These are phyloP conservation scores for Malbranchea cinnamomea DNA, from an alignment of 2,329 filamentous ascomycete species.

Conservation along the genomic window DNA sequence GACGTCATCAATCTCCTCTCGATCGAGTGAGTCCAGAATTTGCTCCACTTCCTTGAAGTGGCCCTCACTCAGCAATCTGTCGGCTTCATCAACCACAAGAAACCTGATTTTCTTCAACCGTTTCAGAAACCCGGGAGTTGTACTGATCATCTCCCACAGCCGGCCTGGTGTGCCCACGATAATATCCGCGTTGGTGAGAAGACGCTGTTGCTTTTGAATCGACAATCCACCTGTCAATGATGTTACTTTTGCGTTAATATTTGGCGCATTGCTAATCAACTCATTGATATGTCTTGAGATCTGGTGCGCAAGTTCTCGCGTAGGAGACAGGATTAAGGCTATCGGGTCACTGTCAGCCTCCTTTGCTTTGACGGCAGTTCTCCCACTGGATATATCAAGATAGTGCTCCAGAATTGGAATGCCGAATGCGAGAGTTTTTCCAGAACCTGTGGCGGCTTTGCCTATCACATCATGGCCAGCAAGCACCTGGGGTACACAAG, in stretches of 20 bases:
- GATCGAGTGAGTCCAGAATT: conserved; percentile 68
- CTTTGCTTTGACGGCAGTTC: conserved; percentile 23
- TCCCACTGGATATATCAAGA: conserved; percentile 34
- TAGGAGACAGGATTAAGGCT: conserved; percentile 77
- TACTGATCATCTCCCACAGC: conserved; percentile 83
- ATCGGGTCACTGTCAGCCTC: conserved; percentile 37
- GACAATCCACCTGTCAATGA: conserved; percentile 86
- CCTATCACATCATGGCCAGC: conserved; percentile 83
- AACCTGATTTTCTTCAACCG: conserved; percentile 63
- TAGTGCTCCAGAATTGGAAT: conserved; percentile 84
- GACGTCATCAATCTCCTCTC: conserved; percentile 36
- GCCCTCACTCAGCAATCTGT: conserved; percentile 77
- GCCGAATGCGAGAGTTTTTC: conserved; percentile 88
- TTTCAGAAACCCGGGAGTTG: conserved; percentile 51
- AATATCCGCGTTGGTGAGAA: conserved; percentile 71
- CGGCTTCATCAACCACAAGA: conserved; percentile 85
- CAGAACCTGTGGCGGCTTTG: conserved; percentile 90
- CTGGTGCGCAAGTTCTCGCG: conserved; percentile 85
- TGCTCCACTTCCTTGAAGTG: conserved; percentile 91
- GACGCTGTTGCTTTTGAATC: conserved; percentile 84
- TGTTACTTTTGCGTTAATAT: conserved; percentile 48
- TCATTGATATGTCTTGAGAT: conserved; percentile 67
- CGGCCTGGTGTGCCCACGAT: conserved; percentile 87
- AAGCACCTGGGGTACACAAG: conserved; percentile 67
- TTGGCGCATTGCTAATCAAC: conserved; percentile 53